phyloP scores from a whole-genome alignment of 495 filamentous ascomycete genomes.

The Cercophora newfieldiana region DNA sequence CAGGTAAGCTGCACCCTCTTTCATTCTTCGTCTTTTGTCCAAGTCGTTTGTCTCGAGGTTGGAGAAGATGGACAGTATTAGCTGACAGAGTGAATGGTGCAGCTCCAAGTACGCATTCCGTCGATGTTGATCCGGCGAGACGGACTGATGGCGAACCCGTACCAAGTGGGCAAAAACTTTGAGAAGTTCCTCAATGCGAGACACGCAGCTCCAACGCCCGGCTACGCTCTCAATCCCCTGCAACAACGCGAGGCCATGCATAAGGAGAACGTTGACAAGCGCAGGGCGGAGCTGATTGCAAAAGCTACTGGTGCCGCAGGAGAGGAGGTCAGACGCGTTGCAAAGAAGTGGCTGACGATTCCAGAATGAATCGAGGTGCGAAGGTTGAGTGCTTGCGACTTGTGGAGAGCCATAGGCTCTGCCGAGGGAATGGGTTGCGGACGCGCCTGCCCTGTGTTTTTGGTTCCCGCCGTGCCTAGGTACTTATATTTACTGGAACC shows the following conservation, averaged over 20 bases:
- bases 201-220: constrained; percentile 19
- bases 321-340: constrained; percentile 14
- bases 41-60: background rate
- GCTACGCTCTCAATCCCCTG: constrained; percentile 35
- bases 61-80: background rate
- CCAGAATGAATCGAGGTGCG: constrained; percentile 2
- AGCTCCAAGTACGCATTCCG: constrained; percentile 51
- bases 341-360: constrained; percentile 19
- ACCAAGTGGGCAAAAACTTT: constrained; percentile 36
- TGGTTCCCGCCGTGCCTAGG: background rate
- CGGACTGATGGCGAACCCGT: constrained; percentile 36
- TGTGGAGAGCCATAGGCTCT: background rate
- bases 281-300: constrained; percentile 38
- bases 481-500: background rate
- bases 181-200: constrained; percentile 32
- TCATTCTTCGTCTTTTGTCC: background rate
- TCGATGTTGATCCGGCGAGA: constrained; percentile 56
- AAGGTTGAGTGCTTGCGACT: background rate
- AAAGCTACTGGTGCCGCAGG: constrained; percentile 29
- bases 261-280: constrained; percentile 38
- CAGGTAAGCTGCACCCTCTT: constrained; percentile 34
- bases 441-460: background rate
- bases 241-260: constrained; percentile 43
- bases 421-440: background rate
- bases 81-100: background rate